Evolutionary conservation across 345 rosid species (phyloP), one percentile per base, ranked within the genome.

Genomic region (Citrus australasica): DNA sequence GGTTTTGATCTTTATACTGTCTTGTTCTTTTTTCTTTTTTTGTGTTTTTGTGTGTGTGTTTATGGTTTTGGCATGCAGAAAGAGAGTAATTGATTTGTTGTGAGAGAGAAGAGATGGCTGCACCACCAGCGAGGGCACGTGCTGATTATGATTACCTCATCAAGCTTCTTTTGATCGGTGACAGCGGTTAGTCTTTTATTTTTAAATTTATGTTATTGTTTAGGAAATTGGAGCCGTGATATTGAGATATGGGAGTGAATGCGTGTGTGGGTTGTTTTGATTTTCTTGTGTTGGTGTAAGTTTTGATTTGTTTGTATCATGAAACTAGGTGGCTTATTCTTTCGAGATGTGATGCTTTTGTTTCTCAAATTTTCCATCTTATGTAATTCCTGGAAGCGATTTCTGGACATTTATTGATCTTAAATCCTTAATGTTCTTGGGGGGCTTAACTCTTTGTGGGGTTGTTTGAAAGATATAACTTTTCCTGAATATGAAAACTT

Each of bases 81-180:
- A 69, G 60, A 11, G 69, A 67, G 48, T 68, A 24, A 30, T 53
- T 53, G 58, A 80, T 77, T 35, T 56, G 22, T n/a, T 21, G 56
- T 70, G 25, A 76, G 30, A 55, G 76, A 74, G 82, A 76, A 76
- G 71, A 72, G 53, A 92, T 92, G 95, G 95, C 93, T 84, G 92
- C 91, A 78, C 91, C 95, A 66, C 95, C 93, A 51, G 88, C 86
- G 65, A 88, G 95, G 67, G 92, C 95, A 51, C 86, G 95, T 55
- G 89, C 95, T 55, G 95, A 92, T 80, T 90, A 92, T 73, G 95
- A 92, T 85, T 90, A 87, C 76, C 95, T 92, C 77, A 92, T 92
- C 27, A 90, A 92, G 87, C 95, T 92, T 78, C 92, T 92, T 78
- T 63, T 92, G 86, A 92, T 92, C 64, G 95, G 95, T 69, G 95